Percentiles rank a stretch among this genome's conserved stretches.
These are phyloP conservation scores for Diospyros lotus DNA, from an alignment of 148 eudicot species.

Conservation along the genomic window DNA sequence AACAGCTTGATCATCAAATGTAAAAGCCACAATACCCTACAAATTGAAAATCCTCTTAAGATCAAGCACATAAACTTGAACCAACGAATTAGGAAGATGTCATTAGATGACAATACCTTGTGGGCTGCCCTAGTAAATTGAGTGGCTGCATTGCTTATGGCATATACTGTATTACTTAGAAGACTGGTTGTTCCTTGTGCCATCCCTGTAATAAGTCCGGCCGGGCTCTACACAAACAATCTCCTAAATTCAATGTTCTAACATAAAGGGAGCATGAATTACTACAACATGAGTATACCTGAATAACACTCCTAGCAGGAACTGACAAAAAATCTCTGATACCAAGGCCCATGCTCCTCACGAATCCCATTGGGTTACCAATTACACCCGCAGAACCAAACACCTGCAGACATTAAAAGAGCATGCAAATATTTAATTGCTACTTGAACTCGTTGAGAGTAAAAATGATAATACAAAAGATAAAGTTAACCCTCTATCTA, in stretches of 20 bases:
- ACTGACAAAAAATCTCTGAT: conserved; percentile 89
- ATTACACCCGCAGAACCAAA: conserved; percentile 99
- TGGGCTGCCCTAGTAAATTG: conserved; percentile 96
- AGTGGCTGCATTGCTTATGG: conserved; percentile 92
- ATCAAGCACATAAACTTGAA: conserved; percentile 1
- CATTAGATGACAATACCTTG: conserved; percentile 49
- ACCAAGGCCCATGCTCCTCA: conserved; percentile 85
- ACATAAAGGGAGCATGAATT: neutral
- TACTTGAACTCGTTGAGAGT: too few species aligned
- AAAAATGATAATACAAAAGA: too few species aligned
- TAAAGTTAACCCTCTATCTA: too few species aligned
- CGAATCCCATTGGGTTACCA: conserved; percentile 98
- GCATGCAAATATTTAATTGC: neutral
- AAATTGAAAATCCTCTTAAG: conserved; percentile 12
- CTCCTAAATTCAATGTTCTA: conserved; percentile 4
- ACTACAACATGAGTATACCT: conserved; percentile 36
- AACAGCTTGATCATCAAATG: conserved; percentile 70
- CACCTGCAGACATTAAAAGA: conserved; percentile 45
- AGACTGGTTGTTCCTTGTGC: conserved; percentile 94
- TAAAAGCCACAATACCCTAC: conserved; percentile 93
- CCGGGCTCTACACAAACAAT: conserved; percentile 60
- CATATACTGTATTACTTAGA: conserved; percentile 85
- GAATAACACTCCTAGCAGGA: conserved; percentile 71
- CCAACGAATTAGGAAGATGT: neutral
- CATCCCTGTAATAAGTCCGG: conserved; percentile 83